Conservation (phyloP, 108 stramenopile species). For the Conticribra guillardii region DNA sequence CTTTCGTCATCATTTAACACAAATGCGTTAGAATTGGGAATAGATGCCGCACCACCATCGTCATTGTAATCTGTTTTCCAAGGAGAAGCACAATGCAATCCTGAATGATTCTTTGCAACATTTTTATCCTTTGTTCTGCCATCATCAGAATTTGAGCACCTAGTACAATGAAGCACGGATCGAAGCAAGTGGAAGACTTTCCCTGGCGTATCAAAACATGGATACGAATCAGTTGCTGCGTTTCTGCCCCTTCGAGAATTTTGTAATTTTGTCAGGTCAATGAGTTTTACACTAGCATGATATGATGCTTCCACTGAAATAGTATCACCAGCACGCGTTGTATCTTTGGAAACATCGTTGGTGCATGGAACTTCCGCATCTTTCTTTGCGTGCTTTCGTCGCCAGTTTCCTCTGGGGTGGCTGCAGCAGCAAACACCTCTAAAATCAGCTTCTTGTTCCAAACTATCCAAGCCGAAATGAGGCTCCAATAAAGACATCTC, state of each 20-base stretch:
- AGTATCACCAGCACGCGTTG: not conserved
- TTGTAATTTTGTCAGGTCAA: conserved; percentile 47
- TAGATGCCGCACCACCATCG: not conserved
- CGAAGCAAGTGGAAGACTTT: conserved; percentile 51
- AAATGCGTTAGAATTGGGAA: not conserved
- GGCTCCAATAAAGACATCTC: not conserved
- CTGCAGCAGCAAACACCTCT: conserved; percentile 32
- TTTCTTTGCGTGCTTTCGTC: conserved; percentile 3
- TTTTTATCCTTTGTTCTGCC: no score
- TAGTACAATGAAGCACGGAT: conserved; percentile 37
- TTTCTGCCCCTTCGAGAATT: conserved; percentile 3
- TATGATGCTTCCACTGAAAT: not conserved
- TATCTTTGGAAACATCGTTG: not conserved
- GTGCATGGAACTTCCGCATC: not conserved
- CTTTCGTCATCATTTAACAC: no score
- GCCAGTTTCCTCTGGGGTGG: conserved; percentile 42
- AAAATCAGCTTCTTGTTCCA: not conserved
- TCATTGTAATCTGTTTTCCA: conserved; percentile 15
- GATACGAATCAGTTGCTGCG: conserved; percentile 2
- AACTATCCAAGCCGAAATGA: conserved; percentile 1
- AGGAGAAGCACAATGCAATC: conserved; percentile 47
- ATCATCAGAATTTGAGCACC: no score
- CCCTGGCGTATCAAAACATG: conserved; percentile 39
- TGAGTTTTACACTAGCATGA: conserved; percentile 15
- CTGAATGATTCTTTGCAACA: conserved; percentile 21